Evolutionary conservation across 352 stramenopile genomes (phyloP), one percentile per base, ranked within the genome.

Genomic region (Sclerospora graminicola): DNA sequence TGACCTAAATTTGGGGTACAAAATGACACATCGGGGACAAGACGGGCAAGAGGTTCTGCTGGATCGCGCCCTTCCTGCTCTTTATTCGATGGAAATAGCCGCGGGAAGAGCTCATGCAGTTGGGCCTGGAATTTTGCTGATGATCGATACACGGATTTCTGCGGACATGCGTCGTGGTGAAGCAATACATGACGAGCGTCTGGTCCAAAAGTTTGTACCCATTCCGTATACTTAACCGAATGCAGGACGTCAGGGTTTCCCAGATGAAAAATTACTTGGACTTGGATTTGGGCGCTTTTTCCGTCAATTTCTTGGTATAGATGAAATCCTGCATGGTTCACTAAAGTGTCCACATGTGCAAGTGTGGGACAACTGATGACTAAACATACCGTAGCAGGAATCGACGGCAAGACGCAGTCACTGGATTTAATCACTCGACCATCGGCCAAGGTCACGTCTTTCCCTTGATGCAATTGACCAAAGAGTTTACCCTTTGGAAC

Each of bases 401-500:
- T 36, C 16, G 72, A 80, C 5, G 80, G 62, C 41, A 77, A 60
- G 27, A 91, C 77, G 26, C 80, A 91, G 45, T 91, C 76, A 14
- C 41, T 60, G 0, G 77, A 83, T 20, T 60, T 62, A 10, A 91
- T 72, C 5, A 89, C 54, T 7, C 63, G 51, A 15, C 79, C 73
- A 24, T 88, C 75, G 0, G 66, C 29, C 14, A 91, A 57, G 18
- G 64, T 83, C 15, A 92, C 81, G 42, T 89, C 72, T 41, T 89
- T 75, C 9, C 80, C 81, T 9, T 84, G 69, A 39, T 89, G 78
- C 27, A 92, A 54, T 44, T 87, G 67, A 0, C 81, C 78, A 43
- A 87, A 90, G 24, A 89, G 45, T 29, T 71, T 77, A 3, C 80
- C 80, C 50, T 84, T 88, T 0, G 80, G 80, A 0, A 91, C 80